Conservation (phyloP, 371 early-diverging fungal genomes). For the Apophysomyces elegans region DNA sequence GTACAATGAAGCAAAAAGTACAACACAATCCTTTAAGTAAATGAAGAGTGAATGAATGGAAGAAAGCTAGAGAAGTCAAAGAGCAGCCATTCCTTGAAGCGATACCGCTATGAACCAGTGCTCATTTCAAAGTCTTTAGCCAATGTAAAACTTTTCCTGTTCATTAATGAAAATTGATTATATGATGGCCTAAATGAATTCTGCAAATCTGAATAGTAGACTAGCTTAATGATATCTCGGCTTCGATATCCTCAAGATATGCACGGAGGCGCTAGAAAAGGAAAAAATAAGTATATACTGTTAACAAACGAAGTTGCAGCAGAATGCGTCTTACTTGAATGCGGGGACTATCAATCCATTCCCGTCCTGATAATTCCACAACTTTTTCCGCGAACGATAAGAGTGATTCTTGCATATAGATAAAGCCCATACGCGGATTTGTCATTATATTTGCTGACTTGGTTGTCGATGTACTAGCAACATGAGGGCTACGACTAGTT, state of each 20-base stretch:
- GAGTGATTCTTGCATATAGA: slow-evolving; percentile 44
- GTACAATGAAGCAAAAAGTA: too few relatives aligned
- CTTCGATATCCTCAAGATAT: slow-evolving; percentile 25
- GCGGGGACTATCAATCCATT: slow-evolving; percentile 29
- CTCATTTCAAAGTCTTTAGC: too few relatives aligned
- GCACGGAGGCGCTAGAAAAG: slow-evolving; percentile 23
- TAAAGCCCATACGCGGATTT: slow-evolving; percentile 31
- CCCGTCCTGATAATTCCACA: slow-evolving; percentile 43
- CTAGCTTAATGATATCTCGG: slow-evolving; percentile 4
- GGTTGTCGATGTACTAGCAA: slow-evolving; percentile 3
- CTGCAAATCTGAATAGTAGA: background rate
- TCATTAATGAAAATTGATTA: too few relatives aligned
- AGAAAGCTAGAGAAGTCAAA: too few relatives aligned
- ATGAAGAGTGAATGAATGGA: too few relatives aligned
- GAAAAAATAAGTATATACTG: background rate
- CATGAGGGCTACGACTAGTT: slow-evolving; percentile 22
- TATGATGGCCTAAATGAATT: too few relatives aligned
- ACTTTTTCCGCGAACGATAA: slow-evolving; percentile 42
- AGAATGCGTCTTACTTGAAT: slow-evolving; percentile 32
- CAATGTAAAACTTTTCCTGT: too few relatives aligned
- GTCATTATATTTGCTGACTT: slow-evolving; percentile 44
- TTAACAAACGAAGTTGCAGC: background rate
- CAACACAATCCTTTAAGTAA: too few relatives aligned
- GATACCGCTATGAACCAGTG: too few relatives aligned
- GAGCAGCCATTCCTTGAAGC: too few relatives aligned